A percentile compares a stretch with the other conserved stretches of the same genome.
Conservation (phyloP, 805 yeast genomes). For the Candida awuae region DNA sequence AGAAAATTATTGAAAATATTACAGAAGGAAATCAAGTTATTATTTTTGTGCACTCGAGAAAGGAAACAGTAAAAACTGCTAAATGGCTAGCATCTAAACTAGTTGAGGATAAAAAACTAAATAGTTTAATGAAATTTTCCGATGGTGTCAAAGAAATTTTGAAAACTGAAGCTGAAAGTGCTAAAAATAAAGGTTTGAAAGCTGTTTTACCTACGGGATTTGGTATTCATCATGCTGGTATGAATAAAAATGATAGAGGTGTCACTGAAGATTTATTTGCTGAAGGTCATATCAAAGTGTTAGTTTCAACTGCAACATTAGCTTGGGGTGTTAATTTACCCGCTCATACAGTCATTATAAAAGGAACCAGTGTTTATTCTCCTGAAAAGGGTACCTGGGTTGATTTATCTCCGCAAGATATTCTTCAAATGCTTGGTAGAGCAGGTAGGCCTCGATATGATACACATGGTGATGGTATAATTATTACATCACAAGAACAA, state of each 20-base stretch:
- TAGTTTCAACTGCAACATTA: conserved; percentile 85
- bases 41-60: conserved; percentile 88
- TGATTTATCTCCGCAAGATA: conserved; percentile 90
- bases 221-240: conserved; percentile 91
- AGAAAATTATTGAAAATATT: conserved; percentile 58
- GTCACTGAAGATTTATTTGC: conserved; percentile 82
- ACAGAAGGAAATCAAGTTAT: conserved; percentile 70
- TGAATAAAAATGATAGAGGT: conserved; percentile 62
- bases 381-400: conserved; percentile 88
- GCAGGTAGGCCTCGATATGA: conserved; percentile 97
- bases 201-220: conserved; percentile 63
- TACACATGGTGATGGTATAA: conserved; percentile 85
- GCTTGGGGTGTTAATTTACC: conserved; percentile 98
- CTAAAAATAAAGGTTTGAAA: conserved; percentile 45
- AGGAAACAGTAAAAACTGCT: conserved; percentile 84
- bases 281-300: conserved; percentile 73
- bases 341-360: conserved; percentile 87
- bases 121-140: conserved; percentile 36
- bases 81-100: conserved; percentile 59
- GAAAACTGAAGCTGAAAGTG: conserved; percentile 50
- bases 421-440: conserved; percentile 94
- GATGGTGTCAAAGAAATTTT: conserved; percentile 58
- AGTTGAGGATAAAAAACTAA: conserved; percentile 44
- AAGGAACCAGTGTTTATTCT: conserved; percentile 89
- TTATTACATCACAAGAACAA: conserved; percentile 80